These are phyloP conservation scores for Coniochaeta sp. DNA, from an alignment of 2,329 filamentous ascomycete genomes.

Conservation along the genomic window DNA sequence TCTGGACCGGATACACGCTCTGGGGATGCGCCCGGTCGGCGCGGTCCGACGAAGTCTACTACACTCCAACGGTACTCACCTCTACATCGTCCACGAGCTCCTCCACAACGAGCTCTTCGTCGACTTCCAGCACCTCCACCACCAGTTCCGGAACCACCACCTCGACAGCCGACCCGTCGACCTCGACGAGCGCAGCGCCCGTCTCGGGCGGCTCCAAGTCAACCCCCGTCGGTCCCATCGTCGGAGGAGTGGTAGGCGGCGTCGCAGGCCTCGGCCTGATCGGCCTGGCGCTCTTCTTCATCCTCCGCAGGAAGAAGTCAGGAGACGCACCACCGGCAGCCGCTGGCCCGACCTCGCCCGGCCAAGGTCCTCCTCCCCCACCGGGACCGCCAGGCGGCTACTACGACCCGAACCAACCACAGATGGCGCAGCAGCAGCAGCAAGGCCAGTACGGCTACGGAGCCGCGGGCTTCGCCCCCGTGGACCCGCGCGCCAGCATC, in stretches of 20 bases:
- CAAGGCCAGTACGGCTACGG: slow-evolving; percentile 9
- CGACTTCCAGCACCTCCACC: background rate
- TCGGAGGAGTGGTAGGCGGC: slow-evolving; percentile 23
- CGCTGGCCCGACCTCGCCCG: slow-evolving; percentile 1
- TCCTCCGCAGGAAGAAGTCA: slow-evolving; percentile 18
- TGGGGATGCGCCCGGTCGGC: slow-evolving; percentile 18
- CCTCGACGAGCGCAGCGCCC: background rate
- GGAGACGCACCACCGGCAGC: slow-evolving; percentile 3
- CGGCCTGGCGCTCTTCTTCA: slow-evolving; percentile 17
- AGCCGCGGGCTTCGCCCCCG: slow-evolving; percentile 5
- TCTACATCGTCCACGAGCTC: background rate
- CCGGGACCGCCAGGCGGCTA: slow-evolving; percentile 6
- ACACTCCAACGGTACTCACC: slow-evolving; percentile 7
- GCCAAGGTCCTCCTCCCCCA: background rate
- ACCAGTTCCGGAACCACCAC: background rate
- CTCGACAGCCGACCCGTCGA: background rate
- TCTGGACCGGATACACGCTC: slow-evolving; percentile 19
- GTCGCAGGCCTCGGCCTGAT: slow-evolving; percentile 19
- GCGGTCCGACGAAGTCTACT: slow-evolving; percentile 14
- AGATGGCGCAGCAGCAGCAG: slow-evolving; percentile 13
- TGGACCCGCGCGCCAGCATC: slow-evolving; percentile 14
- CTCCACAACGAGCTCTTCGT: background rate
- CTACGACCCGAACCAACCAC: slow-evolving; percentile 7
- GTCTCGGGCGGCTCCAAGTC: background rate
- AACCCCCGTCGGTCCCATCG: slow-evolving; percentile 18